phyloP scores from a whole-genome alignment of 257 asterid species.

The Rehmannia glutinosa region DNA sequence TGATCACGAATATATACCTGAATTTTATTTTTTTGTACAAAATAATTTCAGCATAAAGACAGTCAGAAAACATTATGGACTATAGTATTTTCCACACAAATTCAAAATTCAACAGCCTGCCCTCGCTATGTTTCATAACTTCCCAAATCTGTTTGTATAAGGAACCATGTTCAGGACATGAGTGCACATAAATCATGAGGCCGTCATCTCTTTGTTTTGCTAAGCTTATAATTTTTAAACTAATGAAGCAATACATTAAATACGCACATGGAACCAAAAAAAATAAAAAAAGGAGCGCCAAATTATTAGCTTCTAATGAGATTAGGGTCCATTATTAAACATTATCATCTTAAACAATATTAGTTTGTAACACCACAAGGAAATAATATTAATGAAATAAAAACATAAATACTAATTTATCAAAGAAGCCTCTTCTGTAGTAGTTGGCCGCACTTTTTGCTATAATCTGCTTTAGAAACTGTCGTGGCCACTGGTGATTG shows the following conservation, averaged over 20 bases:
- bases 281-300: not conserved
- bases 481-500: not conserved
- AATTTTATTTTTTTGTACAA: slow-evolving; percentile 7
- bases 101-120: not conserved
- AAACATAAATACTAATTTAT: not conserved
- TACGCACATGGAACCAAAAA: not conserved
- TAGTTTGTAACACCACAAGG: not conserved
- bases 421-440: not conserved
- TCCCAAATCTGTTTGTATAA: not conserved
- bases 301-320: not conserved
- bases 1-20: slow-evolving; percentile 94
- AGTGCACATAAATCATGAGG: not conserved
- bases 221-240: no score
- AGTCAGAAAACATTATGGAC: not conserved
- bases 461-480: not conserved
- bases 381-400: not conserved
- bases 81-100: not conserved
- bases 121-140: not conserved
- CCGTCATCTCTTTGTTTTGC: no score
- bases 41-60: slow-evolving; percentile 8
- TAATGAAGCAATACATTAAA: no score
- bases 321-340: not conserved
- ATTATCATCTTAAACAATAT: not conserved
- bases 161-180: not conserved
- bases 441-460: not conserved